Conservation (phyloP, 305 asterid genomes). For the Coffea humblotiana region DNA sequence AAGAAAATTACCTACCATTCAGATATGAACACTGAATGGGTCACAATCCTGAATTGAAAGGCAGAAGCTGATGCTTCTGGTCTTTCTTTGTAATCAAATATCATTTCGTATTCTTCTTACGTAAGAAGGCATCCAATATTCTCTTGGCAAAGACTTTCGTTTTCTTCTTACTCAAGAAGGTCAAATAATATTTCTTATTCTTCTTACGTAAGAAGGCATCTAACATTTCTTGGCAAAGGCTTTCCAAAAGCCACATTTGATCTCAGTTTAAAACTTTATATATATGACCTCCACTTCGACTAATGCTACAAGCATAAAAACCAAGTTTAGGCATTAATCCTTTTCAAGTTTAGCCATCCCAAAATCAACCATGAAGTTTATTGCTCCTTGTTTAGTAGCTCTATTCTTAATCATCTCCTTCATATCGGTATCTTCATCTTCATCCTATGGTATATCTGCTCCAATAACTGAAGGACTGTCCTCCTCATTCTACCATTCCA, state of each 20-base stretch:
- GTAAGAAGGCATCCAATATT: neutral
- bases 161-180: neutral
- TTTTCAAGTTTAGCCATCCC: neutral
- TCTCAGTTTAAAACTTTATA: neutral
- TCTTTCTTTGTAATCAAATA: neutral
- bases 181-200: neutral
- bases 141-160: neutral
- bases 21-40: too few relatives aligned
- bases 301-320: neutral
- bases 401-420: neutral
- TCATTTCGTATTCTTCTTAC: neutral
- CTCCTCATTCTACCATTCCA: slow-evolving; percentile 20
- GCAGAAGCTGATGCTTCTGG: neutral
- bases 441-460: slow-evolving; percentile 4
- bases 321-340: neutral
- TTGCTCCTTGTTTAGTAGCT: neutral
- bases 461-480: slow-evolving; percentile 33
- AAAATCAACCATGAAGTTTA: neutral
- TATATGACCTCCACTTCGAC: neutral
- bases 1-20: neutral
- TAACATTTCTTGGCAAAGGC: neutral
- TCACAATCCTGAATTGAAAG: neutral
- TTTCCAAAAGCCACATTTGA: neutral
- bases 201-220: neutral
- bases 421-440: neutral